Percentiles rank a stretch among this genome's conserved stretches.
These are phyloP conservation scores for Pinus tabuliformis DNA, from an alignment of 75 land plant genomes.

Conservation along the genomic window DNA sequence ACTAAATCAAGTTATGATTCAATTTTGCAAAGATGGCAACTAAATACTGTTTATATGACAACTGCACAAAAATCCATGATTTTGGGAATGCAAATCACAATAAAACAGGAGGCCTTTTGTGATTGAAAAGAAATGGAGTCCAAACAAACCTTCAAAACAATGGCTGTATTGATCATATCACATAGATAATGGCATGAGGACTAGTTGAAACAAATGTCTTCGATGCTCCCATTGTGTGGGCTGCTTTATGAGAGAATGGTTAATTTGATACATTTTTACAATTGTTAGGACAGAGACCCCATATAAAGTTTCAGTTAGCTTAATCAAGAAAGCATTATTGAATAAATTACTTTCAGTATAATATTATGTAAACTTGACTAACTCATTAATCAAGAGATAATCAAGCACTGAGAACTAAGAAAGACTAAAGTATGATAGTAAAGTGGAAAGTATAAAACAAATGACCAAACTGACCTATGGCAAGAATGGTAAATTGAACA, in stretches of 20 bases:
- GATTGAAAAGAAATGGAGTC: neutral
- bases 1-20: neutral
- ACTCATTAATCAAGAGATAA: neutral
- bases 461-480: neutral
- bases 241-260: neutral
- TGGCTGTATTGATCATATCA: neutral
- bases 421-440: neutral
- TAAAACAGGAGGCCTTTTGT: neutral
- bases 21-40: neutral
- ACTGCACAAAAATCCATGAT: neutral
- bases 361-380: neutral
- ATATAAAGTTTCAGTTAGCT: neutral
- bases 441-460: neutral
- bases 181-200: neutral
- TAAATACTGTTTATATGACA: neutral
- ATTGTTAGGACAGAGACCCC: neutral
- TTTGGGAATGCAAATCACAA: neutral
- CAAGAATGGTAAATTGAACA: neutral
- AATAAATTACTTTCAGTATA: too few species aligned
- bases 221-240: neutral
- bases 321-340: neutral
- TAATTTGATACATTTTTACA: neutral
- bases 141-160: neutral
- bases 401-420: neutral
- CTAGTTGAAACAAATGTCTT: neutral